Evolutionary conservation across 2,329 filamentous ascomycete species (phyloP), one percentile per base, ranked within the genome.

Genomic region (Madurella fahalii): DNA sequence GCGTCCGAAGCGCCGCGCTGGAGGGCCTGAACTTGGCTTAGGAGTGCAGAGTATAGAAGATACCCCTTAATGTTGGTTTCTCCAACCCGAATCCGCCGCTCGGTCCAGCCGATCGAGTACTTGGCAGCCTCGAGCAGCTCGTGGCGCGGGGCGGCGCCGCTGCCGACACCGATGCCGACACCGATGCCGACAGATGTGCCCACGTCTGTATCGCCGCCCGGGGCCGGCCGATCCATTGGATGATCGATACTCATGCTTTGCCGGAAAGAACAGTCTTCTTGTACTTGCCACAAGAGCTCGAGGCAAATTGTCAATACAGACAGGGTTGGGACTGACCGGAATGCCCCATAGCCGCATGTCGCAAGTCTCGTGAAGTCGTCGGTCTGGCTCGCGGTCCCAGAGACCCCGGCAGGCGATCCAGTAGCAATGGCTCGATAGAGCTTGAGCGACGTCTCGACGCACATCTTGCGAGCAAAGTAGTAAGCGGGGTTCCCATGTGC

Each of bases 31-130:
- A 69, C 63, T n/a, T 76, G 69, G 2, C 66, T 61, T 13, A 69
- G 48, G 25, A 77, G 69, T 30, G 72, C 66, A 15, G 61, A 59
- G n/a, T 61, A 64, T n/a, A 82, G 69, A 7, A 83, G 47, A 44
- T 76, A 75, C 0, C 77, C 77, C 58, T 83, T 83, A 17, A 78
- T 66, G 53, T 82, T 83, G 0, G 79, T 82, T 62, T 84, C 80
- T 0, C 78, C 81, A 0, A 69, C 70, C 47, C 70, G 59, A 13
- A 83, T 69, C 7, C 68, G 69, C 4, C 64, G 60, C 41, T 77
- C 61, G 2, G 62, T 63, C 74, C 76, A 81, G 0, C 54, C 52
- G 20, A 70, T 72, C 0, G 71, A 67, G n/a, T 80, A 74, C 0
- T 73, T 65, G 2, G 82, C 49, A 1, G 76, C 69, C 2, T 69